Evolutionary conservation across 306 rosid genomes (phyloP), one percentile per base, ranked within the genome.

Genomic region (Medicago ruthenica): DNA sequence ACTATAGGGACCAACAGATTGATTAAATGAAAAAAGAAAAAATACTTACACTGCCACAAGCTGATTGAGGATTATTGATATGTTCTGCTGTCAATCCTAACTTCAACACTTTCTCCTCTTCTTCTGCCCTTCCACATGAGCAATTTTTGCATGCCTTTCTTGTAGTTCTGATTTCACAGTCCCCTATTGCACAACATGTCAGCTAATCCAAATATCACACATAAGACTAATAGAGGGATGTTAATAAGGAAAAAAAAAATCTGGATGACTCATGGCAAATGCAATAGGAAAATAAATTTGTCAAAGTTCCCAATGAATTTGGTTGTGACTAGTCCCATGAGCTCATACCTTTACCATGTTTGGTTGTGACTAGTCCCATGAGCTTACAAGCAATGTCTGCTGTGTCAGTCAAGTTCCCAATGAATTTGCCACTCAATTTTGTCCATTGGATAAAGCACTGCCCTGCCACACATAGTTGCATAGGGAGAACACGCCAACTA

Each of bases 71-170:
- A 80, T 92, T 92, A 81, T 79, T 66, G 67, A 89, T 81, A 78
- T 87, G 88, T 75, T 95, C 99, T 13, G 87, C 76, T 10, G 96
- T 89, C 45, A 87, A 82, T 80, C 82, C 91, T 64, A 95, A 60
- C 84, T 95, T 93, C 83, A 91, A 77, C 57, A 86, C 90, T 89
- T 87, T 85, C 78, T 95, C 86, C 84, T 95, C 99, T 67, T 39
- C 97, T 84, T 90, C 97, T 37, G 97, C 97, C 81, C 96, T 89
- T 78, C 98, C 98, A 78, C 98, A 95, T 6, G 50, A 71, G 89
- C 97, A 95, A 77, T 89, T 92, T 86, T 85, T 95, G 88, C 99
- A 95, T 74, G 99, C 99, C 86, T 92, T 95, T 79, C 90, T 95
- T 5, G 96, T 90, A 62, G 89, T 86, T 79, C 99, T 89, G 55